Conservation (phyloP, 257 asterid species). For the Lantana camara region DNA sequence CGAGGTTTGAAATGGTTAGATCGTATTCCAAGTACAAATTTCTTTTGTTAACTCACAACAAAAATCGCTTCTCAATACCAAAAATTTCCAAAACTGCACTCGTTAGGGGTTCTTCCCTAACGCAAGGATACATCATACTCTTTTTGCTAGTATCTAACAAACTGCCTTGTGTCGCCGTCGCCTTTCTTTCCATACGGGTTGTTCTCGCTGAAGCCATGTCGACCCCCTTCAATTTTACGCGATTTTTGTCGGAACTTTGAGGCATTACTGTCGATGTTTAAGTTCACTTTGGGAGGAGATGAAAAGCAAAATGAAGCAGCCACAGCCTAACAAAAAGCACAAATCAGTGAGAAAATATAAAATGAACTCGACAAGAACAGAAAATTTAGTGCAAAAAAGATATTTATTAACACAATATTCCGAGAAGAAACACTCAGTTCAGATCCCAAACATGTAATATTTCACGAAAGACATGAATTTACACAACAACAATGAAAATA, state of each 20-base stretch:
- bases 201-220: conserved; percentile 64
- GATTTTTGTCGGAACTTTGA: conserved; percentile 74
- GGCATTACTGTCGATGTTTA: conserved; percentile 80
- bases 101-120: conserved; percentile 25
- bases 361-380: too few relatives aligned
- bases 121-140: too few relatives aligned
- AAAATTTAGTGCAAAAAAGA: too few relatives aligned
- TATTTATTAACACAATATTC: too few relatives aligned
- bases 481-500: background rate
- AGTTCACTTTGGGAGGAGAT: conserved; percentile 72
- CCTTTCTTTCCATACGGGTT: conserved; percentile 77
- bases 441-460: too few relatives aligned
- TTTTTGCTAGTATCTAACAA: conserved; percentile 75
- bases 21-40: too few relatives aligned
- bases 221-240: conserved; percentile 45
- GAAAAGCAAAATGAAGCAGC: conserved; percentile 89
- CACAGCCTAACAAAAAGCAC: conserved; percentile 76
- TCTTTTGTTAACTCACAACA: too few relatives aligned
- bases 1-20: too few relatives aligned
- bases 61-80: too few relatives aligned
- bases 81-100: too few relatives aligned
- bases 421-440: too few relatives aligned
- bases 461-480: background rate
- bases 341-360: too few relatives aligned
- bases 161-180: conserved; percentile 42